phyloP scores from a whole-genome alignment of 2,329 filamentous ascomycete species.

The Diaporthe batatas region DNA sequence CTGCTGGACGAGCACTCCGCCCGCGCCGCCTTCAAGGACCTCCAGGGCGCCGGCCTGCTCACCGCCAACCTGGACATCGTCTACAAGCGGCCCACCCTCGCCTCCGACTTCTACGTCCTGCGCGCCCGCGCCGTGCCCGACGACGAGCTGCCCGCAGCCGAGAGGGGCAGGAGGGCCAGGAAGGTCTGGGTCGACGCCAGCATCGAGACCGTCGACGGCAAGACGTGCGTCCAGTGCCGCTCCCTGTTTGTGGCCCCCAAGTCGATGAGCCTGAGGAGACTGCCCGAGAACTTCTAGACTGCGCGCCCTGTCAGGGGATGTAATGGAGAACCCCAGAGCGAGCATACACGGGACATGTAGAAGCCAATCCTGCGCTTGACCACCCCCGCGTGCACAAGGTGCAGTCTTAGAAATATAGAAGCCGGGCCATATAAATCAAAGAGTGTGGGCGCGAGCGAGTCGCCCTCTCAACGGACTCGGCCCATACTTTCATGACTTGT shows the following conservation, averaged over 20 bases:
- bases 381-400: neutral
- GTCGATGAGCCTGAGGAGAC: constrained; percentile 55
- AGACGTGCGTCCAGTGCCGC: constrained; percentile 69
- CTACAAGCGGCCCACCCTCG: constrained; percentile 72
- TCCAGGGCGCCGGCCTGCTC: constrained; percentile 58
- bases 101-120: constrained; percentile 75
- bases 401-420: neutral
- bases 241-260: constrained; percentile 72
- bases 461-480: neutral
- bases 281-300: constrained; percentile 56
- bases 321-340: too few relatives aligned
- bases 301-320: neutral
- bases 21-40: constrained; percentile 67
- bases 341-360: neutral
- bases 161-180: constrained; percentile 55
- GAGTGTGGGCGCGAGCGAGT: too few relatives aligned
- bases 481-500: too few relatives aligned
- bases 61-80: constrained; percentile 70
- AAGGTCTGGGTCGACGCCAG: constrained; percentile 68
- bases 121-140: constrained; percentile 59
- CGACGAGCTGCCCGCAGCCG: constrained; percentile 45
- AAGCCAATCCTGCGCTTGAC: too few relatives aligned
- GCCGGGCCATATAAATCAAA: neutral
- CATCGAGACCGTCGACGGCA: constrained; percentile 68
- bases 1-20: constrained; percentile 78